Evolutionary conservation across 371 early-diverging fungal genomes (phyloP), one percentile per base, ranked within the genome.

Genomic region (Mucor lusitanicus): DNA sequence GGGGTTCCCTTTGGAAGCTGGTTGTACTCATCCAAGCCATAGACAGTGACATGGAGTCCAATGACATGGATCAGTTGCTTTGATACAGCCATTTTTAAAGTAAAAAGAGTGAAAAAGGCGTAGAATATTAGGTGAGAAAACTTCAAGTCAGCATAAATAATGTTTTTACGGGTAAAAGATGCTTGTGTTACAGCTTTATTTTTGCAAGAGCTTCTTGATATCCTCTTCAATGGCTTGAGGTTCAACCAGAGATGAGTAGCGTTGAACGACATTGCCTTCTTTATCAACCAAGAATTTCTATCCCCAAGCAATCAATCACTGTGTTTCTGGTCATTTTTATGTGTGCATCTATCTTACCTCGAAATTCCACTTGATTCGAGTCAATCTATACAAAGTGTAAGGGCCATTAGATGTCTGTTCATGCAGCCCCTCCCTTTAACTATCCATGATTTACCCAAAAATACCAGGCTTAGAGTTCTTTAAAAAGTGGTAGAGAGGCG

Each of bases 341-440:
- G n/a, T n/a, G n/a, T n/a, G n/a, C n/a, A n/a, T n/a, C 8, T 35
- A 30, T 15, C 7, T 58, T 80, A 76, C 80, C 69, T 89, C 87
- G 73, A 89, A 90, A 72, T 90, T 92, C 92, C 91, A 94, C 82
- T 93, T 92, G 80, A 94, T 79, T 35, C 83, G 78, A 64, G 73
- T 81, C 75, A 88, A 78, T 32, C 83, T 83, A 65, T 53, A 46
- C 48, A 40, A 27, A 57, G n/a, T 6, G 30, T 12, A 15, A 8
- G n/a, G 44, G 42, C 5, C 12, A 48, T 23, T 2, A 23, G 25
- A 3, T 21, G 4, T n/a, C 6, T 15, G 19, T 2, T 46, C n/a
- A 33, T 37, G 17, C 25, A 12, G 7, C 27, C 12, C 5, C 7
- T 33, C 12, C 5, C 7, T 33, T 30, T 6, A 30, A 30, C 30